Conservation (phyloP, 2,329 filamentous ascomycete species). For the Aspergillaceae sp. region DNA sequence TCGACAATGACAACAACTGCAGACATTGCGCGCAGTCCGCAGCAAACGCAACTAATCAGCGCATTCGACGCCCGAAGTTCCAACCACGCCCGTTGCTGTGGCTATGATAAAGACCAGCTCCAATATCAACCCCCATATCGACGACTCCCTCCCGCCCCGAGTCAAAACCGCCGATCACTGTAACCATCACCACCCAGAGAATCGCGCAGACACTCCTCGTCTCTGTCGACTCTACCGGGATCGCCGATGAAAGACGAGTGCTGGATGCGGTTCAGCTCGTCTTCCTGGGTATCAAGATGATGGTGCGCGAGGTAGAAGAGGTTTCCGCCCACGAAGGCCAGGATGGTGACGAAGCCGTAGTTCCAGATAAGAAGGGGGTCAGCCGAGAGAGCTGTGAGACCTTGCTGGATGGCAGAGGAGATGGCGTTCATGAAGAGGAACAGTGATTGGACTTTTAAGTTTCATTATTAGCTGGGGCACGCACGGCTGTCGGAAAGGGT, state of each 20-base stretch:
- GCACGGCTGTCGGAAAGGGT: constrained; percentile 56
- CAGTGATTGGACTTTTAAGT: constrained; percentile 47
- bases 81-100: too few species aligned
- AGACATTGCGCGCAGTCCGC: too few species aligned
- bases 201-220: neutral
- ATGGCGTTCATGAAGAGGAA: constrained; percentile 63
- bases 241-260: constrained; percentile 4
- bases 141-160: too few species aligned
- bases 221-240: neutral
- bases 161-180: neutral
- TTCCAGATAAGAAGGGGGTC: constrained; percentile 66
- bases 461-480: neutral
- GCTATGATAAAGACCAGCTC: too few species aligned
- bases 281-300: constrained; percentile 57
- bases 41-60: too few species aligned
- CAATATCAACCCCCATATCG: too few species aligned
- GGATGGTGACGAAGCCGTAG: constrained; percentile 55
- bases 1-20: too few species aligned
- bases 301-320: constrained; percentile 61
- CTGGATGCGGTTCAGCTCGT: constrained; percentile 50
- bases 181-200: neutral
- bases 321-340: constrained; percentile 55
- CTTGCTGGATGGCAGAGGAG: constrained; percentile 59
- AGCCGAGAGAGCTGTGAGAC: constrained; percentile 52
- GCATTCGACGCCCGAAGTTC: too few species aligned